phyloP scores from a whole-genome alignment of 208 protist species.

The Acanthamoeba healyi region DNA sequence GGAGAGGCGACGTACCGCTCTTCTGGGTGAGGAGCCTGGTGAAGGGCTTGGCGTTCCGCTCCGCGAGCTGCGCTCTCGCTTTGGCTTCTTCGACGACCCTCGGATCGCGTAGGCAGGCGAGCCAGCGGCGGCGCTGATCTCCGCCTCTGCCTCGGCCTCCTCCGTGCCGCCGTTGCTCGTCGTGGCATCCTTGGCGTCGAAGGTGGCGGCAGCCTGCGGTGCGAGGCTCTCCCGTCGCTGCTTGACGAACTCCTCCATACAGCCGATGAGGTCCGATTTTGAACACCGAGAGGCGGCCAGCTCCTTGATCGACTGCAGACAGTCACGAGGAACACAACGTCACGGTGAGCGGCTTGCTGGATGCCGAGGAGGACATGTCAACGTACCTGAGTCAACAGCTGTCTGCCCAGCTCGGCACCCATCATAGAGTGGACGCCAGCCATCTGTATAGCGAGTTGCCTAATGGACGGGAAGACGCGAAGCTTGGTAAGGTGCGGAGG shows the following conservation, averaged over 20 bases:
- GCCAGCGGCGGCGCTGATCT: no score
- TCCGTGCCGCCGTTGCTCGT: background rate
- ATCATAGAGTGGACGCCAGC: background rate
- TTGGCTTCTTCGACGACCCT: no score
- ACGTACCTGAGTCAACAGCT: background rate
- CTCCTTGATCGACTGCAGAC: constrained; percentile 38
- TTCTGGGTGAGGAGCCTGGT: no score
- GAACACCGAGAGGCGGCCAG: background rate
- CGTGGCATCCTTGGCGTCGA: background rate
- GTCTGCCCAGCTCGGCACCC: background rate
- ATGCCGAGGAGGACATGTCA: background rate
- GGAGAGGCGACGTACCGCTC: no score
- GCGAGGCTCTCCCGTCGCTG: constrained; percentile 40
- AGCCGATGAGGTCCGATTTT: constrained; percentile 18
- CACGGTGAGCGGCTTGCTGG: background rate
- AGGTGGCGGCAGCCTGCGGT: background rate
- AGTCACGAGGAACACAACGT: no score
- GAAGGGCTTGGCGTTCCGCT: no score
- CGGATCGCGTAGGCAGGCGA: no score
- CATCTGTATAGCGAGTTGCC: background rate
- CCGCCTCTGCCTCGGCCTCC: no score
- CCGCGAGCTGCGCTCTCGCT: no score
- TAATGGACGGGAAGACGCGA: background rate
- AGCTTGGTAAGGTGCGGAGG: background rate
- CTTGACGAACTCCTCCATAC: constrained; percentile 58